phyloP scores from a whole-genome alignment of 2,329 filamentous ascomycete genomes.

The Colletotrichum costaricense region DNA sequence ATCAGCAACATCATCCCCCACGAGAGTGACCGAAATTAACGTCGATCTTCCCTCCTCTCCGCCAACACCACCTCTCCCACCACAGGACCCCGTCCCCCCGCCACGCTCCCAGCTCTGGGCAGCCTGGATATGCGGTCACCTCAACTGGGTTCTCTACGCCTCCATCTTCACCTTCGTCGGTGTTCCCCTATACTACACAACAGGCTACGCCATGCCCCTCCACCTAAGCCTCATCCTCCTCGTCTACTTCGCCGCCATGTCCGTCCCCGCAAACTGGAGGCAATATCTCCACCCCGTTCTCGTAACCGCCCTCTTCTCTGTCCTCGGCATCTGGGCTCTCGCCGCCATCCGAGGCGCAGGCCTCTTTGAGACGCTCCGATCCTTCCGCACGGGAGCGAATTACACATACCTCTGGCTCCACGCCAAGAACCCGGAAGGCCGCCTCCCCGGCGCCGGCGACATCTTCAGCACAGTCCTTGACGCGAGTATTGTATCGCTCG shows the following conservation, averaged over 20 bases:
- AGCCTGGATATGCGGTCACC: slow-evolving; percentile 53
- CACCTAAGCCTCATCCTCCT: slow-evolving; percentile 61
- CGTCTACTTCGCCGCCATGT: slow-evolving; percentile 61
- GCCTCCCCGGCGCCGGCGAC: slow-evolving; percentile 66
- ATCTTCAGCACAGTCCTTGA: slow-evolving; percentile 66
- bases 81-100: slow-evolving; percentile 54
- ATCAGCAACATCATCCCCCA: slow-evolving; percentile 13
- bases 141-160: slow-evolving; percentile 59
- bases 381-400: slow-evolving; percentile 63
- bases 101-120: slow-evolving; percentile 64
- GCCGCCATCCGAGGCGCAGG: slow-evolving; percentile 55
- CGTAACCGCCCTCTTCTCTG: slow-evolving; percentile 63
- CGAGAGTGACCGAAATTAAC: not conserved
- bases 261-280: slow-evolving; percentile 59
- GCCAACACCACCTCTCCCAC: slow-evolving; percentile 38
- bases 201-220: slow-evolving; percentile 62
- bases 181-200: slow-evolving; percentile 64
- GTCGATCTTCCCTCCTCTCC: not conserved
- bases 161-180: slow-evolving; percentile 61
- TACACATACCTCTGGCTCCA: slow-evolving; percentile 64
- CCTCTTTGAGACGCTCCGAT: slow-evolving; percentile 53
- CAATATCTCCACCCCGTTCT: slow-evolving; percentile 69
- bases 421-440: slow-evolving; percentile 32
- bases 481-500: slow-evolving; percentile 68
- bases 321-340: slow-evolving; percentile 64